Evolutionary conservation across 805 yeast genomes (phyloP), one percentile per base, ranked within the genome.

Genomic region (Starmerella bombicola): DNA sequence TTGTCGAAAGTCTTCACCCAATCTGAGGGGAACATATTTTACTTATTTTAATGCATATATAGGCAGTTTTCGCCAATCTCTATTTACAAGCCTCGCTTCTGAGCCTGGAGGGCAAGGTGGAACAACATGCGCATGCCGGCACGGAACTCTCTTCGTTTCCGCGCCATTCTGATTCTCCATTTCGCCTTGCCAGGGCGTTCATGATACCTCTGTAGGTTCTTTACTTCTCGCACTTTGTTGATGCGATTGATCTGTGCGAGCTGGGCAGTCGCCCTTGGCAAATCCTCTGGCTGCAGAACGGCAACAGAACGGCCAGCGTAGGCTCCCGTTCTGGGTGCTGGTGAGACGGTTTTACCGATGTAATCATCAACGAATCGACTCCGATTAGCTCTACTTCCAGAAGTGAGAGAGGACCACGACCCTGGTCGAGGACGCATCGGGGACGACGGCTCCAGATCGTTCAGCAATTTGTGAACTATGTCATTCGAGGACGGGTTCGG

Each of bases 131-230:
- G 51, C 38, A 60, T 57, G 33, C 63, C 62, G 30, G 48, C 44
- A 37, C 54, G 52, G 46, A 60, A 58, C 38, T 50, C 54, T 13
- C 63, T 50, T 35, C 55, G 49, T 35, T 52, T 48, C 43, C 59
- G 56, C 38, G 54, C 56, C 37, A 57, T 47, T 12, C 51, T 32
- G 31, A 58, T 50, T 32, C 63, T 48, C 44, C 46, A 48, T 38
- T 50, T 43, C 26, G 50, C 56, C 49, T 60, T 60, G 5, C 61
- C 60, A 3, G 64, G 64, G 35, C 57, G 53, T 45, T 59, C 64
- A 28, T 57, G 55, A 40, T 45, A 55, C 35, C 55, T 43, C 42
- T 58, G 62, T 38, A 53, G 42, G 26, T 42, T 37, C 40, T 51
- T 43, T 5, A 50, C 52, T 33, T 54, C 50, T 23, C 49, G 48